phyloP scores from a whole-genome alignment of 1,139 yeast species.

The Magnusiomyces tetraspermus region DNA sequence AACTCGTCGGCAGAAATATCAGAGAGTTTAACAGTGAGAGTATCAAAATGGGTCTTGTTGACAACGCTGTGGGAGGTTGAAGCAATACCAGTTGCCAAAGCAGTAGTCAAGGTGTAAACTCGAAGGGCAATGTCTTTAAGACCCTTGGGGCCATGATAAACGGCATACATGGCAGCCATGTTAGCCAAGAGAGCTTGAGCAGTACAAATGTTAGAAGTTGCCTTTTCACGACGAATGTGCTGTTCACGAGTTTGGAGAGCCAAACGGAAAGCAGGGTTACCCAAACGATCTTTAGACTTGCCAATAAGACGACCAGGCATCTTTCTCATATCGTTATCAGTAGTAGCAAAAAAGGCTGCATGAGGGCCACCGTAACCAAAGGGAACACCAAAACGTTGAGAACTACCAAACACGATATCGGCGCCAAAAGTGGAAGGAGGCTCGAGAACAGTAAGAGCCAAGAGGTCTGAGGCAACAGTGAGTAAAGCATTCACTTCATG shows the following conservation, averaged over 20 bases:
- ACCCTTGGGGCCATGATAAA: constrained; percentile 94
- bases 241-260: constrained; percentile 98
- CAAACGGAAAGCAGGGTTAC: constrained; percentile 77
- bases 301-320: constrained; percentile 97
- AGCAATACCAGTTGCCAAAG: constrained; percentile 28
- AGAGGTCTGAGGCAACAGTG: constrained; percentile 79
- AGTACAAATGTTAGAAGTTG: constrained; percentile 94
- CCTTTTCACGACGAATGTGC: constrained; percentile 94
- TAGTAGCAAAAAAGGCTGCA: constrained; percentile 92
- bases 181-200: constrained; percentile 95
- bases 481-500: constrained; percentile 68
- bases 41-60: constrained; percentile 74
- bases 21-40: constrained; percentile 57
- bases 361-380: constrained; percentile 98
- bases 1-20: constrained; percentile 45
- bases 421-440: constrained; percentile 86
- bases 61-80: constrained; percentile 41
- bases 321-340: constrained; percentile 69
- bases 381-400: constrained; percentile 96
- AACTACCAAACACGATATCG: constrained; percentile 83
- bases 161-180: constrained; percentile 92
- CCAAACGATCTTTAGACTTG: constrained; percentile 82
- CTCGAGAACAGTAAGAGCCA: constrained; percentile 75
- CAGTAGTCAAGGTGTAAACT: constrained; percentile 63
- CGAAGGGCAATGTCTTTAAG: constrained; percentile 68